A percentile compares a stretch with the other conserved stretches of the same genome.
These are phyloP conservation scores for Penicillium sp. DNA, from an alignment of 2,329 filamentous ascomycete species.

Conservation along the genomic window DNA sequence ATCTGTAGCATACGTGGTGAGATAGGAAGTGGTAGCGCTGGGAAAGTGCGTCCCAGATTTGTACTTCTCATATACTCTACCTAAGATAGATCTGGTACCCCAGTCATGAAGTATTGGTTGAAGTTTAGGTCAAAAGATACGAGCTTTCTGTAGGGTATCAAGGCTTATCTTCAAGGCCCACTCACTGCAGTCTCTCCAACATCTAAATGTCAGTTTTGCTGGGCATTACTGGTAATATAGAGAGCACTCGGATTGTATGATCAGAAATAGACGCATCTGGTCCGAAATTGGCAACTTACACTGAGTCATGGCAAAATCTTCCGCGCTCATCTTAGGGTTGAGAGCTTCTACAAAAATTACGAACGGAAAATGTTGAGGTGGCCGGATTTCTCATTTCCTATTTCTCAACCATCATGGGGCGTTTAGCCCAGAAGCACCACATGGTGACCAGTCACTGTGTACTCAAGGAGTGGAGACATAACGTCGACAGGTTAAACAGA, in stretches of 20 bases:
- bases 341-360: neutral
- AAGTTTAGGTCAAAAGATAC: no score
- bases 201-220: neutral
- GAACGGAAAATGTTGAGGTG: conserved; percentile 37
- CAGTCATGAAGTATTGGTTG: neutral
- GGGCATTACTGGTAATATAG: no score
- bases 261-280: neutral
- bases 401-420: conserved; percentile 37
- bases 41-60: neutral
- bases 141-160: no score
- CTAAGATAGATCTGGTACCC: neutral
- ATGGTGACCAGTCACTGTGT: conserved; percentile 10
- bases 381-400: conserved; percentile 48
- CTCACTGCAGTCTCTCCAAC: neutral
- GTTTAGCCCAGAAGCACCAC: conserved; percentile 21
- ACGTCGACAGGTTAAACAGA: conserved; percentile 10
- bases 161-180: no score
- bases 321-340: no score
- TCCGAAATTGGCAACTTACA: neutral
- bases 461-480: conserved; percentile 12
- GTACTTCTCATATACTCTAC: neutral
- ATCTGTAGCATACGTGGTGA: neutral
- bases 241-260: neutral
- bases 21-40: neutral
- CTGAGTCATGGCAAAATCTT: no score